Base-by-base conservation (phyloP, 1,139 yeast genomes). In the Blastobotrys persicus region DNA sequence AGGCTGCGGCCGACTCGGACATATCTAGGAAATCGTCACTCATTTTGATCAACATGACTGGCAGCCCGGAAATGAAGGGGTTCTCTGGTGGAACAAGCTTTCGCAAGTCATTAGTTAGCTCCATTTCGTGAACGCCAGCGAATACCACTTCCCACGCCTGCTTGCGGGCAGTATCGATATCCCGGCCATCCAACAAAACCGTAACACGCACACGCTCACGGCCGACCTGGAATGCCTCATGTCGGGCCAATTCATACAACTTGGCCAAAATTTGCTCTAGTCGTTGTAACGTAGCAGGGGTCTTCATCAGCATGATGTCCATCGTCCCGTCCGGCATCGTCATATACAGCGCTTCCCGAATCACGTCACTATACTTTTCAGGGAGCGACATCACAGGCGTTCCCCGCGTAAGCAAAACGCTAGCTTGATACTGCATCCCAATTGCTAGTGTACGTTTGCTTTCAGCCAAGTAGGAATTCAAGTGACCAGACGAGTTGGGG, bases 111-210 rank as follows among this genome's bases (percentile, higher is more conserved):
- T 48, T 44, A 1, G 59, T 55, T 11, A 60, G 52, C 28, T 57
- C 59, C 19, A 57, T 46, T 48, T 62, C 66, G 37, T 47, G 53
- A 44, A 61, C 60, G 4, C 67, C 66, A 12, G 63, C 60, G 4
- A 60, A 57, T 12, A 68, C 51, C 4, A 63, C 69, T 49, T 68
- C 72, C 71, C 72, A 68, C 13, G 55, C 47, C 46, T 64, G 63
- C 11, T 52, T 48, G 16, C 67, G 48, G n/a, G 46, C 50, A n/a
- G 44, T 40, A 19, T 64, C 66, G 19, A 62, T 48, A 44, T 63
- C 65, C 17, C 54, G 54, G 5, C 71, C 67, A 20, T 67, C 69
- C 7, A 73, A 54, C 43, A 73, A 56, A 5, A 74, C 68, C 0
- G 69, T 65, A 26, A 70, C 62, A 18, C 60, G 59, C 14, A 68